phyloP scores from a whole-genome alignment of 257 asterid species.

The Solanum chiquidenum region DNA sequence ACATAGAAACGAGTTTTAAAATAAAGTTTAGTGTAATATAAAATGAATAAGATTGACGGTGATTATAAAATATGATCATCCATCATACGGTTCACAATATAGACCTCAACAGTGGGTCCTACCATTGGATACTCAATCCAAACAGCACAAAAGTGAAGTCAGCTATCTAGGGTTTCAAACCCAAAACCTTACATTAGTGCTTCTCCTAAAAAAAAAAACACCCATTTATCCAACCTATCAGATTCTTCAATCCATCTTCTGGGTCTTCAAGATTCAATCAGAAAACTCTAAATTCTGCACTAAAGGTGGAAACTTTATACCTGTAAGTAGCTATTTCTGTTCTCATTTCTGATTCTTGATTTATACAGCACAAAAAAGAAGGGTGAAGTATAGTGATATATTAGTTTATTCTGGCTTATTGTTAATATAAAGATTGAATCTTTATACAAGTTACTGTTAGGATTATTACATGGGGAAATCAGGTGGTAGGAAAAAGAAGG shows the following conservation, averaged over 20 bases:
- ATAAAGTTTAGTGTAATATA: background rate
- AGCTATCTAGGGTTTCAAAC: conserved; percentile 22
- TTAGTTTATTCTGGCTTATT: background rate
- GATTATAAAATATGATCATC: background rate
- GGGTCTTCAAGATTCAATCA: conserved; percentile 6
- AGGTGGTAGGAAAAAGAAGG: conserved; percentile 79
- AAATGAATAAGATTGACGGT: background rate
- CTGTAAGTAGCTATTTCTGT: conserved; percentile 24
- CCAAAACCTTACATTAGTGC: background rate
- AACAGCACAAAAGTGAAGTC: background rate
- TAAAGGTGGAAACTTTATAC: background rate
- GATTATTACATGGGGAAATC: conserved; percentile 74
- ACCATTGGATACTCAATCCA: background rate
- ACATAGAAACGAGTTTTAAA: background rate
- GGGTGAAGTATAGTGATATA: background rate
- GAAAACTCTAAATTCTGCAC: background rate
- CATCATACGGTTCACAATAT: background rate
- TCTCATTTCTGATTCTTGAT: background rate
- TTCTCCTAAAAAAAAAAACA: background rate
- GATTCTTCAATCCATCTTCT: conserved; percentile 3
- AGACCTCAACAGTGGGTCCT: background rate
- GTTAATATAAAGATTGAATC: background rate
- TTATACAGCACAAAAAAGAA: background rate
- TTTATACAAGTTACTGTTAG: background rate
- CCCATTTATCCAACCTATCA: background rate